Evolutionary conservation across 2,329 filamentous ascomycete species (phyloP).

Genomic region (Lomentospora prolificans): DNA sequence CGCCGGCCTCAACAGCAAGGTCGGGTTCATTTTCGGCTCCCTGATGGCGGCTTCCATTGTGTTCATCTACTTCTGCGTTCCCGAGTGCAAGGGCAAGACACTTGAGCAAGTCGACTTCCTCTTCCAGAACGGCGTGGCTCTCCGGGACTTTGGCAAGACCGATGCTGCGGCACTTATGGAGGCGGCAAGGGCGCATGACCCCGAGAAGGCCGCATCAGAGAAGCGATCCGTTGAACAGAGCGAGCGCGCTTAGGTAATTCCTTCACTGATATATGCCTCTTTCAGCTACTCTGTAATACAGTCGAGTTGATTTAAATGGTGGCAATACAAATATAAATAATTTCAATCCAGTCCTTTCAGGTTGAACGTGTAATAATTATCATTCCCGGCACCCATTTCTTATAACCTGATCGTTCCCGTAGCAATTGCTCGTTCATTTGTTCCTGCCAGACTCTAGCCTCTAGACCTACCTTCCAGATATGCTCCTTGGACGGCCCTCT

Average conservation of each 20-base stretch:
- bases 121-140: conserved; percentile 13
- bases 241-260: too few species aligned
- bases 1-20: conserved; percentile 23
- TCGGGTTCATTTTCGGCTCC: conserved; percentile 29
- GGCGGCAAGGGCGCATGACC: background rate
- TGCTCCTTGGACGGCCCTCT: too few species aligned
- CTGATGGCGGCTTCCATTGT: conserved; percentile 26
- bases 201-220: background rate
- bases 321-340: too few species aligned
- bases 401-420: background rate
- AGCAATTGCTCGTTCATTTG: too few species aligned
- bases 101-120: conserved; percentile 17
- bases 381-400: background rate
- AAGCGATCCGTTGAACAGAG: background rate
- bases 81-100: conserved; percentile 30
- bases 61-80: conserved; percentile 32
- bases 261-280: too few species aligned
- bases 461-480: too few species aligned
- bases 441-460: too few species aligned
- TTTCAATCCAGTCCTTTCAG: too few species aligned
- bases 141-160: background rate
- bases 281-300: too few species aligned
- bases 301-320: too few species aligned
- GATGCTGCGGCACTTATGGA: background rate
- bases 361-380: background rate